Percentiles rank a stretch among this genome's conserved stretches.
Evolutionary conservation across 108 stramenopile species (phyloP).

Genomic region (Stephanodiscus triporus): DNA sequence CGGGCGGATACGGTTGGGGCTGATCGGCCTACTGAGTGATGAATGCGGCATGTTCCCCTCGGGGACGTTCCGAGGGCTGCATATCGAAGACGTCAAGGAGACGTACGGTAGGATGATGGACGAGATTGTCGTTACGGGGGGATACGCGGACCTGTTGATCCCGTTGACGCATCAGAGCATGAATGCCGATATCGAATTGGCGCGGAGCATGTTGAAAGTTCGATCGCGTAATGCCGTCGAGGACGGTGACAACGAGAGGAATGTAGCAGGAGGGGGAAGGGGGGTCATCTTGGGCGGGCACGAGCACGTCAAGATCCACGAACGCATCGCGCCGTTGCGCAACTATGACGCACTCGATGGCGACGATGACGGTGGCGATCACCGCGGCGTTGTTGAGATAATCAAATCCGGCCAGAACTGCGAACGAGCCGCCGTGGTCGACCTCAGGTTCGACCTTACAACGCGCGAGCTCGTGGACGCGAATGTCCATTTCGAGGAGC

Average conservation of each 20-base stretch:
- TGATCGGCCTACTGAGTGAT: conserved; percentile 76
- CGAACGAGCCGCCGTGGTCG: conserved; percentile 61
- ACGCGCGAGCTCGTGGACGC: conserved; percentile 17
- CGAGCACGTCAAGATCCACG: conserved; percentile 69
- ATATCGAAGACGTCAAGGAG: conserved; percentile 55
- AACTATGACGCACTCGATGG: not conserved
- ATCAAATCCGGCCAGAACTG: conserved; percentile 77
- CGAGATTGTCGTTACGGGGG: conserved; percentile 17
- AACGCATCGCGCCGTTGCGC: conserved; percentile 42
- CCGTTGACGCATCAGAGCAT: conserved; percentile 77
- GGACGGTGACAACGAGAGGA: not conserved
- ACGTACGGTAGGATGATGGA: conserved; percentile 35
- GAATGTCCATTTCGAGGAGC: conserved; percentile 46
- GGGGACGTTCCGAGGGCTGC: conserved; percentile 67
- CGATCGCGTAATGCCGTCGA: not conserved
- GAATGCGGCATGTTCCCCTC: conserved; percentile 70
- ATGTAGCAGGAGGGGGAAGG: not conserved
- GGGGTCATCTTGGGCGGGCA: conserved; percentile 83
- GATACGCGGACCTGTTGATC: conserved; percentile 43
- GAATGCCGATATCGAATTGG: conserved; percentile 60
- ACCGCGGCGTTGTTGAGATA: conserved; percentile 40
- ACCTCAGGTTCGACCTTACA: conserved; percentile 58
- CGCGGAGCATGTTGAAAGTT: conserved; percentile 39
- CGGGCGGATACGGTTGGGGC: conserved; percentile 48
- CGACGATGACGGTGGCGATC: conserved; percentile 1